A percentile compares a stretch with the other conserved stretches of the same genome.
phyloP scores from a whole-genome alignment of 2,329 filamentous ascomycete genomes.

The Diplodia seriata region DNA sequence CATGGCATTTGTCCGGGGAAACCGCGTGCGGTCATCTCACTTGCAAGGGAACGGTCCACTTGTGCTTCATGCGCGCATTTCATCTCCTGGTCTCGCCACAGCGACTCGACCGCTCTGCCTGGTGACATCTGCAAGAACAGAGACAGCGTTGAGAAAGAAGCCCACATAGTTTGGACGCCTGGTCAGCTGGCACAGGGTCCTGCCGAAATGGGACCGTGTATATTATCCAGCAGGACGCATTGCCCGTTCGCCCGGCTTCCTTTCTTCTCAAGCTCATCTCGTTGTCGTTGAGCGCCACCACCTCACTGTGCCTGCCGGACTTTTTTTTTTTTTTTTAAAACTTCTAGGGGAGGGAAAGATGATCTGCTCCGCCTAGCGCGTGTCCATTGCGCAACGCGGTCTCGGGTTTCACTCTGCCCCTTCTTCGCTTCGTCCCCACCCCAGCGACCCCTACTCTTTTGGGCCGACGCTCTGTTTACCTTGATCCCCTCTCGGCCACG shows the following conservation, averaged over 20 bases:
- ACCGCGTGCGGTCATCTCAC: constrained; percentile 21
- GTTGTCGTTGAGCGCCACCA: neutral
- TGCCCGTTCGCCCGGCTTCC: neutral
- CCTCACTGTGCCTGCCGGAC: neutral
- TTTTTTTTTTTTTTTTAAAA: neutral
- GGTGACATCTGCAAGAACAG: neutral
- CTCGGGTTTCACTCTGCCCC: constrained; percentile 20
- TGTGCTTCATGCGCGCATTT: constrained; percentile 23
- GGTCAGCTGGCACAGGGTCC: constrained; percentile 5
- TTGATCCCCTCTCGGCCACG: constrained; percentile 24
- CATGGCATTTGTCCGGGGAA: constrained; percentile 23
- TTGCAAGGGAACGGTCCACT: constrained; percentile 11
- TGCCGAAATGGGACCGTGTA: constrained; percentile 15
- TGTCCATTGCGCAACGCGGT: constrained; percentile 21
- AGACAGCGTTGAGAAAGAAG: constrained; percentile 2
- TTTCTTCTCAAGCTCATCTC: neutral
- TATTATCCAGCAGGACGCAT: constrained; percentile 13
- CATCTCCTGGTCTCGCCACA: constrained; percentile 15
- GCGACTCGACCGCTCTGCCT: neutral
- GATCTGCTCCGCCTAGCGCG: constrained; percentile 21
- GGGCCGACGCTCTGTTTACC: constrained; percentile 21
- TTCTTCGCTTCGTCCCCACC: constrained; percentile 17
- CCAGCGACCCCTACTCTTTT: constrained; percentile 10
- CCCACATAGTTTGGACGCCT: constrained; percentile 23
- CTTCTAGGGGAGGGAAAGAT: neutral